Base-by-base conservation (phyloP, 345 rosid genomes). In the Leavenworthia alabamica region DNA sequence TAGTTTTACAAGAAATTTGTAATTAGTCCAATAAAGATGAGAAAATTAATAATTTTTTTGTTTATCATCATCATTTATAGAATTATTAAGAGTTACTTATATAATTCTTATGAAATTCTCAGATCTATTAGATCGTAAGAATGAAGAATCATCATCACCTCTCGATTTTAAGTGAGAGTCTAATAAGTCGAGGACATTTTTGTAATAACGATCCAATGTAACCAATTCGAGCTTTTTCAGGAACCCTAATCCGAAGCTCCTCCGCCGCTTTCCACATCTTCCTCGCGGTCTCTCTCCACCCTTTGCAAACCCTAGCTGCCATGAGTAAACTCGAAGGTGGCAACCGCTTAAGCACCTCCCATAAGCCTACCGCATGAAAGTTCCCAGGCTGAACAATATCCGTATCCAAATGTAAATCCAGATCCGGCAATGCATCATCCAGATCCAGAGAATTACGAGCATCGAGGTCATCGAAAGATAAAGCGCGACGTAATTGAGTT, bases 261-360 rank as follows among this genome's bases (percentile, higher is more conserved):
- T 84, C 92, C 26, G 94, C 88, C 44, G 87, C 92, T 68, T 78
- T 81, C 99, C 97, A 94, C 55, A 94, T 64, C 76, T 75, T 78
- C 81, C 77, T 83, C 27, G 89, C 31, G 0, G 90, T 80, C 56
- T 83, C 97, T 53, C 95, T 80, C 99, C 99, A 94, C 11, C 89
- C 86, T 64, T 73, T 84, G 47, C 99, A 94, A 51, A 90, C 99
- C 68, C 75, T 71, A 17, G 89, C 95, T 50, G 96, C 89, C 79
- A 81, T 74, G 73, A 86, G 29, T 45, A 94, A 61, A 33, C 81
- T 85, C 2, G 78, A 70, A 8, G 99, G 99, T 2, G 92, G 89
- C 28, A 94, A 42, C 72, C 97, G 70, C 75, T 80, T 75, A 46
- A 94, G 46, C 64, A 94, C 85, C 75, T 94, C 95, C 96, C 96